Base-by-base conservation (phyloP, 2,329 filamentous ascomycete species). In the Podosphaera aphanis region DNA sequence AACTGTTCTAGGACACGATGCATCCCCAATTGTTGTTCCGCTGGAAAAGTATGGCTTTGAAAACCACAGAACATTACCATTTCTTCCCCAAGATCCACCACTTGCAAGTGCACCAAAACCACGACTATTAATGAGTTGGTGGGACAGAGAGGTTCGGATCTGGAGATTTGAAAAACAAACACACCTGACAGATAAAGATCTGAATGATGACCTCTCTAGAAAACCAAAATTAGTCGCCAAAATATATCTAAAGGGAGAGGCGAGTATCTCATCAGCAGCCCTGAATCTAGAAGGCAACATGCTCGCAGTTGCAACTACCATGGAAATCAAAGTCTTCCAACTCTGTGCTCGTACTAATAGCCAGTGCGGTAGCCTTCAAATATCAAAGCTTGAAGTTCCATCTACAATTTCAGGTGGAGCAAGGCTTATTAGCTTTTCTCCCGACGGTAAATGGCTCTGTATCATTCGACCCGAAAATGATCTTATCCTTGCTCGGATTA, bases 81-180 rank as follows among this genome's bases (percentile, higher is more conserved):
- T 77, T 57, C 69, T 98, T 13, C 88, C 90, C 2, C 86, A 93
- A 57, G 68, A 73, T 44, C 71, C 82, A 1, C 77, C 80, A 2
- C 61, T 94, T 6, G 66, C 73, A 31, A 86, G 83, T 52, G 81
- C 86, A 2, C 67, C 77, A 1, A 71, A 71, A 37, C 77, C 77
- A 38, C 74, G 90, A 43, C 65, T 94, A 19, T 64, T 98, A 21
- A 73, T 90, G 56, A 83, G 83, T 60, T 95, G 85, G 82, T 95
- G 86, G 84, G 83, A 88, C 52, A 72, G 80, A 47, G 82, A 92
- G 59, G 68, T 95, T 43, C 77, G 80, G 53, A 72, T 98, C 49
- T 98, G 86, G 85, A 72, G 68, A 36, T 63, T 81, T 19, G 52
- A 45, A 29, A 56, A 55, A 47, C 47, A 48, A 10, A 37, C 47